These are phyloP conservation scores for Metarhizium humberi DNA, from an alignment of 2,329 filamentous ascomycete genomes.

Conservation along the genomic window DNA sequence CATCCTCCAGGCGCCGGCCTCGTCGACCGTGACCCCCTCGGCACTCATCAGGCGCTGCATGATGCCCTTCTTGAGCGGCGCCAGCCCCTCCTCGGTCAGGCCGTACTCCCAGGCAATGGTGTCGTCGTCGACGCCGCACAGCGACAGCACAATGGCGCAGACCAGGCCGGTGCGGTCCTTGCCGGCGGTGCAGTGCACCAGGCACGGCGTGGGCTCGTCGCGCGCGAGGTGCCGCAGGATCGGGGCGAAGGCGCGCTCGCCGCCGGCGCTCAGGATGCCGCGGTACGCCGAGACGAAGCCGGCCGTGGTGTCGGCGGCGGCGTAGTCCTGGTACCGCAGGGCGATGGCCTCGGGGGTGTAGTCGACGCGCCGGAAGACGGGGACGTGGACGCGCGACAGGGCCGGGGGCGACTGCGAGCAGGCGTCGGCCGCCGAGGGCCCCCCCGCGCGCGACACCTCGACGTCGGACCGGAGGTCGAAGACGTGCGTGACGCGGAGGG, in stretches of 20 bases:
- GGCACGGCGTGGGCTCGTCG: conserved; percentile 35
- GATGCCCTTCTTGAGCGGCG: conserved; percentile 40
- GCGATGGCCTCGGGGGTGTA: conserved; percentile 56
- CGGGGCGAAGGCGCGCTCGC: conserved; percentile 35
- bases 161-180: conserved; percentile 71
- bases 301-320: conserved; percentile 34
- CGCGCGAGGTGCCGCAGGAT: conserved; percentile 46
- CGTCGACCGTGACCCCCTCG: conserved; percentile 37
- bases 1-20: conserved; percentile 33
- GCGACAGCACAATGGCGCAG: conserved; percentile 53
- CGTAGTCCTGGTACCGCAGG: conserved; percentile 50
- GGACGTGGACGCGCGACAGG: conserved; percentile 43
- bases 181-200: conserved; percentile 67
- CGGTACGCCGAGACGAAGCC: conserved; percentile 57
- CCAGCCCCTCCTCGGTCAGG: conserved; percentile 54
- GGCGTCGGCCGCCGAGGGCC: conserved; percentile 14
- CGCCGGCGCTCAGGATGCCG: conserved; percentile 47
- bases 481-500: conserved; percentile 51
- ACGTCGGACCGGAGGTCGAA: conserved; percentile 59
- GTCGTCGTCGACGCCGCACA: conserved; percentile 52
- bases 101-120: conserved; percentile 59
- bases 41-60: conserved; percentile 39
- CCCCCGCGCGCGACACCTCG: conserved; percentile 42
- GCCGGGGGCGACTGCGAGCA: conserved; percentile 2
- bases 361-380: conserved; percentile 54